A percentile compares a stretch with the other conserved stretches of the same genome.
These are phyloP conservation scores for Mortierella sp. DNA, from an alignment of 371 early-diverging fungal species.

Conservation along the genomic window DNA sequence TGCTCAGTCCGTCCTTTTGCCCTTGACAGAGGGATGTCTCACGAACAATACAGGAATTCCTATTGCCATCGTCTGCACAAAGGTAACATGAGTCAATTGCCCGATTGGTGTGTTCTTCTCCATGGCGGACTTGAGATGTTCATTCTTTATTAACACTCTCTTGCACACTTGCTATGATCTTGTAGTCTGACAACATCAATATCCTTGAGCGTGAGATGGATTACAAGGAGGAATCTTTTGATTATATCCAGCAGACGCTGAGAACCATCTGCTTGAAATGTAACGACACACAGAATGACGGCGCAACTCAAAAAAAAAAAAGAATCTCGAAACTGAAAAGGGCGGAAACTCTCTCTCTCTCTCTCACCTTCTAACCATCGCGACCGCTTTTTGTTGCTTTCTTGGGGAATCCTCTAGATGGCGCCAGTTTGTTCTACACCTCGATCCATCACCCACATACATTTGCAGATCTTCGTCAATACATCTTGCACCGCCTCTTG, in stretches of 20 bases:
- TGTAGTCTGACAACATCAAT: slow-evolving; percentile 82
- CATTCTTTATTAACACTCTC: neutral
- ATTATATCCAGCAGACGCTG: slow-evolving; percentile 93
- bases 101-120: neutral
- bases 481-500: slow-evolving; percentile 83
- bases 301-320: neutral
- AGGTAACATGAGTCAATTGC: slow-evolving; percentile 62
- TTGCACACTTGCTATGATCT: neutral
- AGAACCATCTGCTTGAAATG: slow-evolving; percentile 92
- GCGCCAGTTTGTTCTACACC: slow-evolving; percentile 92
- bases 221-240: slow-evolving; percentile 93
- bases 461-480: slow-evolving; percentile 79
- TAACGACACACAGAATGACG: slow-evolving; percentile 55
- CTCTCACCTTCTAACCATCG: too few species aligned
- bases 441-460: slow-evolving; percentile 85
- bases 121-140: neutral
- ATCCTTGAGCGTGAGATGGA: slow-evolving; percentile 84
- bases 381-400: too few species aligned
- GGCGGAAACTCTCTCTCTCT: too few species aligned
- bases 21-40: slow-evolving; percentile 84
- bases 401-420: slow-evolving; percentile 65
- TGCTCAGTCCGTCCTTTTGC: slow-evolving; percentile 68
- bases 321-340: neutral
- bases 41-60: slow-evolving; percentile 90
- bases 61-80: slow-evolving; percentile 87